These are phyloP conservation scores for Nannochloropsis salina DNA, from an alignment of 108 stramenopile genomes.

Conservation along the genomic window DNA sequence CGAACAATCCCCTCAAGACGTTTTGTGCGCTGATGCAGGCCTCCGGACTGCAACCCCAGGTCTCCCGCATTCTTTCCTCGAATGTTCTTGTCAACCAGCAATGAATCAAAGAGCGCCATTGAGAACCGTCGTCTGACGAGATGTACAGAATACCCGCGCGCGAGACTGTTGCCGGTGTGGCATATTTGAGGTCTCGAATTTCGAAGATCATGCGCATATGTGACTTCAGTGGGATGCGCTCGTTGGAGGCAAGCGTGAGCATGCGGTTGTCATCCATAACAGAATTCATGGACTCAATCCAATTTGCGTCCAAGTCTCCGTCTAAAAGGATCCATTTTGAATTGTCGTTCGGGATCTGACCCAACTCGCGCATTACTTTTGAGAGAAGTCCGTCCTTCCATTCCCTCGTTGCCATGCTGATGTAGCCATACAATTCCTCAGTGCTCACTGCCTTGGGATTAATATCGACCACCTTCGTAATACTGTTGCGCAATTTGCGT, in stretches of 20 bases:
- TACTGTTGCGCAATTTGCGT: constrained; percentile 41
- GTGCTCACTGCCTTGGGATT: constrained; percentile 74
- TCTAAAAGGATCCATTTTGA: constrained; percentile 79
- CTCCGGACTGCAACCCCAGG: background rate
- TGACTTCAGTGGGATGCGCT: constrained; percentile 67
- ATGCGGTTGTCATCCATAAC: constrained; percentile 80
- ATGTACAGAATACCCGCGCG: constrained; percentile 76
- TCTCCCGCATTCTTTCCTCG: constrained; percentile 37
- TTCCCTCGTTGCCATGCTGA: constrained; percentile 68
- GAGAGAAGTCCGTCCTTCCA: constrained; percentile 74
- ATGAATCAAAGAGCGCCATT: constrained; percentile 69
- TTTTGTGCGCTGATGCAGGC: background rate
- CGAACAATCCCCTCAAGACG: constrained; percentile 45
- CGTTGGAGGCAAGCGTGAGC: constrained; percentile 75
- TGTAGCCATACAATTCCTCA: constrained; percentile 69
- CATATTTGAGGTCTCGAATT: constrained; percentile 71
- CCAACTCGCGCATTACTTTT: constrained; percentile 67
- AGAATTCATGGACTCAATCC: constrained; percentile 77
- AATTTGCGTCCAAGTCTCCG: constrained; percentile 74
- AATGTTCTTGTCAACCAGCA: constrained; percentile 57
- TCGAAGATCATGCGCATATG: constrained; percentile 80
- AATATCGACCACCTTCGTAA: constrained; percentile 61
- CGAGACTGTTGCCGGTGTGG: constrained; percentile 71
- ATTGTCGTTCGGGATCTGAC: constrained; percentile 61
- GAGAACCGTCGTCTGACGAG: constrained; percentile 66